A percentile compares a stretch with the other conserved stretches of the same genome.
Evolutionary conservation across 129 eudicot species (phyloP).

Genomic region (Artemisia tridentata): DNA sequence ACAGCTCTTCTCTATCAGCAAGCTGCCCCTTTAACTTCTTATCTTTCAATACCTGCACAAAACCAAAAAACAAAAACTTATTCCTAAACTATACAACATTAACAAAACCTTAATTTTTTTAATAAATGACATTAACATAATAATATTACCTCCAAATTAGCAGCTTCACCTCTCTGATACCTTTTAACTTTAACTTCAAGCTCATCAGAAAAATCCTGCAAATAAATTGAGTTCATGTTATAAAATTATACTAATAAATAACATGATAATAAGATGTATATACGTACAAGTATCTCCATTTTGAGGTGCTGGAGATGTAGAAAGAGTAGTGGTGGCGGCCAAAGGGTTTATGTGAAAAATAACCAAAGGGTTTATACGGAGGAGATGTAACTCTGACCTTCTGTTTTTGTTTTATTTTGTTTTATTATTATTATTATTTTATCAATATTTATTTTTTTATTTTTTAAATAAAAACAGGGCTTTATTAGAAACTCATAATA

Average conservation of each 20-base stretch:
- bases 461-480: no score
- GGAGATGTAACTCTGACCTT: no score
- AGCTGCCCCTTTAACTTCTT: conserved; percentile 89
- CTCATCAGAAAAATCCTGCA: conserved; percentile 53
- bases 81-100: conserved; percentile 1
- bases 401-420: no score
- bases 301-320: no score
- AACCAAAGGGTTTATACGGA: no score
- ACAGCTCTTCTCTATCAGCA: conserved; percentile 63
- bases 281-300: no score
- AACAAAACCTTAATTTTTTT: background rate
- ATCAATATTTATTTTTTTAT: no score
- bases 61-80: background rate
- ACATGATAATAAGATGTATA: no score
- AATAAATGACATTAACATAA: background rate
- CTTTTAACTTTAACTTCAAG: conserved; percentile 56
- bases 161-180: conserved; percentile 83
- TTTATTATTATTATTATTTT: no score
- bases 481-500: no score
- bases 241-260: background rate
- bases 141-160: conserved; percentile 62
- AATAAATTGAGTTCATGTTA: background rate
- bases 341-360: no score
- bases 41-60: conserved; percentile 58
- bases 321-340: no score